Base-by-base conservation (phyloP, 2,329 filamentous ascomycete species). In the Epichloe gansuensis region DNA sequence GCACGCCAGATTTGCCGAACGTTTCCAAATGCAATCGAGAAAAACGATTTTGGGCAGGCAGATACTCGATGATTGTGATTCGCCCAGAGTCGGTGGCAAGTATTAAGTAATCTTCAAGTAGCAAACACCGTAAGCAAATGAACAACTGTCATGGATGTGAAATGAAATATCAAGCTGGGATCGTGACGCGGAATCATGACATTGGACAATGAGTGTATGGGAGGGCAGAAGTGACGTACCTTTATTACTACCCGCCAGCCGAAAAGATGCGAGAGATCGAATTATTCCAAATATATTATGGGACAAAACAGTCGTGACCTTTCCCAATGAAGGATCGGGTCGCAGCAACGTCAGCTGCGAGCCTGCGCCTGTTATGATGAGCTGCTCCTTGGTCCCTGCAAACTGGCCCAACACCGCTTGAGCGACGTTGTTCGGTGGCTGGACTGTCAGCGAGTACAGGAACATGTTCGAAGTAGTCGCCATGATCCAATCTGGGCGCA, bases 381-480 rank as follows among this genome's bases (percentile, higher is more conserved):
- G 91, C 76, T 98, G 93, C 72, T 96, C 91, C 73, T 91, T 95
- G 58, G 89, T 95, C 60, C 91, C 91, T 55, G 89, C 85, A 71
- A 97, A 97, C 73, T 97, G 91, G 62, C 93, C 94, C 55, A 95
- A 79, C 59, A 96, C 86, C 58, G 93, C 91, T 72, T 95, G 86
- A 49, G 86, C 90, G 64, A 95, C 83, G 55, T 89, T 86, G 60
- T 90, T 91, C 37, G 93, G 88, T 61, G 88, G 86, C 72, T 96
- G 90, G 65, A 99, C 85, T 61, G 93, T 97, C 74, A 98, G 78
- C 64, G 89, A 93, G 75, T 98, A 98, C 74, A 98, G 84, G 70
- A 96, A 96, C 89, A 96, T 95, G 69, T 91, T 91, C 60, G 91
- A 96, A 56, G 91, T 96, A 68, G 91, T 95, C 75, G 93, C 91